phyloP scores from a whole-genome alignment of 1,139 yeast species.

The Candida glucosophila region DNA sequence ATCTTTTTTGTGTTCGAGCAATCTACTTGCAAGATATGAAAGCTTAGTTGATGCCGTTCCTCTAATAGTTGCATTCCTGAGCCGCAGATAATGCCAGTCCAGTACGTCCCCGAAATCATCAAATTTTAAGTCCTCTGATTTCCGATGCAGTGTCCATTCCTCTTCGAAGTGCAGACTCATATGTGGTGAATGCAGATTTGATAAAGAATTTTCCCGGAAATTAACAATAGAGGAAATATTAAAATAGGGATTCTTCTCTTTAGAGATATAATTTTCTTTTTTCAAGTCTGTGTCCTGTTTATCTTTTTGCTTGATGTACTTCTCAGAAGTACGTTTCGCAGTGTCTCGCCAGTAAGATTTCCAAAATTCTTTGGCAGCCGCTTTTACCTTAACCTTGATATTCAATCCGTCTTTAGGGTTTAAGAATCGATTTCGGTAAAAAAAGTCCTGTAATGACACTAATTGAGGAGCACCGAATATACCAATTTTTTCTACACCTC shows the following conservation, averaged over 20 bases:
- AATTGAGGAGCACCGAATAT: slow-evolving; percentile 57
- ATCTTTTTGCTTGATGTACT: neutral
- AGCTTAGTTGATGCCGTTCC: slow-evolving; percentile 59
- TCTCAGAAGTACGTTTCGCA: slow-evolving; percentile 8
- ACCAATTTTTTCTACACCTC: slow-evolving; percentile 19
- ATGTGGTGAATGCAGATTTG: too few relatives aligned
- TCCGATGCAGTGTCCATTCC: too few relatives aligned
- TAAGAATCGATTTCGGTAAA: slow-evolving; percentile 42
- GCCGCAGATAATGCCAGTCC: neutral
- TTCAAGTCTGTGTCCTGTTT: neutral
- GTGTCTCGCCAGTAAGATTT: slow-evolving; percentile 39
- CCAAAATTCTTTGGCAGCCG: slow-evolving; percentile 41
- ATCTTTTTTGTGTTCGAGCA: slow-evolving; percentile 41
- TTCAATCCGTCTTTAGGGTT: slow-evolving; percentile 16
- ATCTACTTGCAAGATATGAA: slow-evolving; percentile 46
- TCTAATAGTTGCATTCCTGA: slow-evolving; percentile 29
- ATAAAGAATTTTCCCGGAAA: too few relatives aligned
- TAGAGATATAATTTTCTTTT: neutral
- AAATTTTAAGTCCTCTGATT: slow-evolving; percentile 1
- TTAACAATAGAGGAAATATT: too few relatives aligned
- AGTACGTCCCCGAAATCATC: too few relatives aligned
- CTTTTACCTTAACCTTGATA: slow-evolving; percentile 20
- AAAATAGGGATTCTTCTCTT: neutral
- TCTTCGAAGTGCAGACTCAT: too few relatives aligned
- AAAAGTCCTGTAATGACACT: slow-evolving; percentile 43